phyloP scores from a whole-genome alignment of 2,329 filamentous ascomycete species.

The Pyricularia sp. region DNA sequence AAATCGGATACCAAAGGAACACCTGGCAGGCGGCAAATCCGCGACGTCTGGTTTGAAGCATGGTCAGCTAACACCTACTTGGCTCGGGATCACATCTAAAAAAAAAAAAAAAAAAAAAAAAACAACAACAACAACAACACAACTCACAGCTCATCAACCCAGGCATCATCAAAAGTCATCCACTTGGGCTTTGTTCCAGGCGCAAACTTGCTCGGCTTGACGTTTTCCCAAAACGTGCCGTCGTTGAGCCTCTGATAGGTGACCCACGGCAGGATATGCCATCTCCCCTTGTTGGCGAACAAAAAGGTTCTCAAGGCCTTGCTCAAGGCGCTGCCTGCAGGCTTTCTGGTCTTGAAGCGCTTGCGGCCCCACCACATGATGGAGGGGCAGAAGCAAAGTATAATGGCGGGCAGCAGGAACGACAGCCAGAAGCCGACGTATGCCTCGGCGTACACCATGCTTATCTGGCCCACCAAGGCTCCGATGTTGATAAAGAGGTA shows the following conservation, averaged over 20 bases:
- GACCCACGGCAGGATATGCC: constrained; percentile 7
- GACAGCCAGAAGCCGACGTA: constrained; percentile 57
- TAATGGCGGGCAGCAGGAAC: constrained; percentile 45
- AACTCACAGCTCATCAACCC: constrained; percentile 62
- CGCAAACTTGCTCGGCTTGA: constrained; percentile 10
- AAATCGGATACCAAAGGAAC: constrained; percentile 61
- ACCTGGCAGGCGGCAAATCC: constrained; percentile 62
- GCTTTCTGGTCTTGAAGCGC: constrained; percentile 42
- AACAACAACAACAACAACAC: no score
- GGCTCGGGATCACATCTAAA: not conserved
- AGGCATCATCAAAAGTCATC: constrained; percentile 65
- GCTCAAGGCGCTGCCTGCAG: constrained; percentile 47
- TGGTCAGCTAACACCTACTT: not conserved
- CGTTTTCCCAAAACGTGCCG: constrained; percentile 11
- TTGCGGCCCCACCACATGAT: constrained; percentile 43
- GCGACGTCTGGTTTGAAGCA: constrained; percentile 29
- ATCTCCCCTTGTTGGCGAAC: constrained; percentile 8
- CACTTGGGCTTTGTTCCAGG: constrained; percentile 7
- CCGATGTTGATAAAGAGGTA: constrained; percentile 55
- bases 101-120: no score
- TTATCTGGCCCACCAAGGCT: constrained; percentile 41
- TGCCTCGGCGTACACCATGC: constrained; percentile 54
- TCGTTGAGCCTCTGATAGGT: constrained; percentile 9
- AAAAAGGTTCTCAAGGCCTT: constrained; percentile 42
- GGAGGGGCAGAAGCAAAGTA: constrained; percentile 46